Percentiles rank a stretch among this genome's conserved stretches.
Conservation (phyloP, 208 protist species). For the Crithidia expoeki region DNA sequence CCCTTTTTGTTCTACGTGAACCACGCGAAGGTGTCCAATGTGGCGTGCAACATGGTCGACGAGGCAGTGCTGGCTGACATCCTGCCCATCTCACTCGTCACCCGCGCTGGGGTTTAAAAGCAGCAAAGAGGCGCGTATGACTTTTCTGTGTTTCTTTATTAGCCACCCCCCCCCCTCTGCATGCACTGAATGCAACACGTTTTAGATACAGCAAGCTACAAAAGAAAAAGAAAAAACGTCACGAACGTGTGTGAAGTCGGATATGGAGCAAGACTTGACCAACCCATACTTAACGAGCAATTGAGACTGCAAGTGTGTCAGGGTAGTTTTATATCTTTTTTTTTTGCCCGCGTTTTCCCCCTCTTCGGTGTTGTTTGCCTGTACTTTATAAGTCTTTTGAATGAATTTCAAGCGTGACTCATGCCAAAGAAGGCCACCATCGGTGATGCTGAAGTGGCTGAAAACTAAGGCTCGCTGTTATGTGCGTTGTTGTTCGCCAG, state of each 20-base stretch:
- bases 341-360: neutral
- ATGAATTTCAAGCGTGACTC: neutral
- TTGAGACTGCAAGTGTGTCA: neutral
- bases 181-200: neutral
- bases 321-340: neutral
- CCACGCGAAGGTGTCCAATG: slow-evolving; percentile 55
- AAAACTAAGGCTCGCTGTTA: neutral
- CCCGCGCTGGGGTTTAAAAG: slow-evolving; percentile 20
- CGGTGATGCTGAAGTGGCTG: neutral
- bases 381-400: neutral
- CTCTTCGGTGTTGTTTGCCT: neutral
- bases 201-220: too few species aligned
- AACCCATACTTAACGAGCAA: neutral
- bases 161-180: neutral
- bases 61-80: slow-evolving; percentile 26
- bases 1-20: slow-evolving; percentile 68
- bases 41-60: slow-evolving; percentile 32
- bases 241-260: neutral
- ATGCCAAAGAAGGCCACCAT: neutral
- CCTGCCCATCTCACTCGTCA: slow-evolving; percentile 32
- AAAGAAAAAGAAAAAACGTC: neutral
- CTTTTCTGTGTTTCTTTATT: neutral
- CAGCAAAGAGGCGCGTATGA: neutral
- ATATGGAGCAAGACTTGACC: neutral
- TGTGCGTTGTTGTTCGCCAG: neutral